Percentiles rank a stretch among this genome's conserved stretches.
Conservation (phyloP, 768 basidiomycete genomes). For the Mycena indigotica region DNA sequence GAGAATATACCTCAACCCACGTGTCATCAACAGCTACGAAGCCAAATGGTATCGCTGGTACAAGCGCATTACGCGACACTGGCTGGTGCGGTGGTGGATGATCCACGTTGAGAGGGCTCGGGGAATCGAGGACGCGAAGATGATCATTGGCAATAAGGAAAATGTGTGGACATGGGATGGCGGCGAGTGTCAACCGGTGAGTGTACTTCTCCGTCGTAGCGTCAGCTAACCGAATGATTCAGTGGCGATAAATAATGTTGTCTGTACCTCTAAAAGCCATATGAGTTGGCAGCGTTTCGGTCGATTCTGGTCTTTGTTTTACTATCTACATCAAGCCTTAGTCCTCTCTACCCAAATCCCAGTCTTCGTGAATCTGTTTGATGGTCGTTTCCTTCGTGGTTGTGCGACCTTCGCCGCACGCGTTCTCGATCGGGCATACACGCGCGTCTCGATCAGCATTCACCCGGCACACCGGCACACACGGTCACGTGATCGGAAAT, state of each 20-base stretch:
- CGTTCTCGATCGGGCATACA: no score
- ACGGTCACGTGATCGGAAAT: no score
- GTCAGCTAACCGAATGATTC: no score
- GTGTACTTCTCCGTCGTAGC: no score
- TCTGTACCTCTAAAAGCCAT: no score
- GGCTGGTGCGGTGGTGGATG: conserved; percentile 45
- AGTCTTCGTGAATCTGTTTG: conserved; percentile 72
- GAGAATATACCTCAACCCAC: conserved; percentile 40
- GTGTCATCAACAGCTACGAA: conserved; percentile 39
- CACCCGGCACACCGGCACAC: no score
- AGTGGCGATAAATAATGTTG: no score
- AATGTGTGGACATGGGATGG: conserved; percentile 37
- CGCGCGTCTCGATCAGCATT: no score
- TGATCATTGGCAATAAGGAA: conserved; percentile 39
- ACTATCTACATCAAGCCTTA: no score
- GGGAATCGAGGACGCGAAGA: conserved; percentile 36
- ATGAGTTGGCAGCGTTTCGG: no score
- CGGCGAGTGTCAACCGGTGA: conserved; percentile 35
- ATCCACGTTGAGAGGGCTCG: conserved; percentile 28
- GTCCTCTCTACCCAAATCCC: conserved; percentile 48
- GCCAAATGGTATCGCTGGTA: conserved; percentile 38
- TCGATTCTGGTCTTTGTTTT: no score
- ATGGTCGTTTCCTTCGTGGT: conserved; percentile 68
- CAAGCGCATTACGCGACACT: conserved; percentile 42
- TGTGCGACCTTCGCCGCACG: no score